Base-by-base conservation (phyloP, 176 grass and related monocot genomes). In the Oryza punctata region DNA sequence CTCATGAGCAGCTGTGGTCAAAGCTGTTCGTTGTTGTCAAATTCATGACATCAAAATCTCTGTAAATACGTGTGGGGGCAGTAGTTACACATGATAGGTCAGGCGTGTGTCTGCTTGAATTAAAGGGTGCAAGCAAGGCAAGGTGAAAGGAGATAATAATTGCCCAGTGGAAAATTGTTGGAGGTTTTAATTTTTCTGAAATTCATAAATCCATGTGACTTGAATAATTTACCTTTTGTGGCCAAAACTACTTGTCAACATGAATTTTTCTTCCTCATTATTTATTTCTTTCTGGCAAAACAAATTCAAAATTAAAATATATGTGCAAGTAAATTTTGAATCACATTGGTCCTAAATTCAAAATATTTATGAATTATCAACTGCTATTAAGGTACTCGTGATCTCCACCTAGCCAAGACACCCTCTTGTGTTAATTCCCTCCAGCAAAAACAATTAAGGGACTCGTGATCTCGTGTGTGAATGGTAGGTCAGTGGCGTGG, bases 61-160 rank as follows among this genome's bases (percentile, higher is more conserved):
- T 63, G 84, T 77, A 70, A 83, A 30, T 54, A 43, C 23, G 50
- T 65, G 76, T 74, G 81, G 79, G 75, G 70, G 19, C 60, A 43
- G 14, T 8, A 44, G 57, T 82, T 59, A 25, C 45, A 60, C 59
- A 77, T 82, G 73, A 78, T 86, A 63, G 79, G 73, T 76, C 73
- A 78, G 79, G 74, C 68, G 41, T 78, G 78, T 46, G 44, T 13
- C 63, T 67, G 37, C 67, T 86, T 86, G 84, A 90, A 90, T 86
- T 79, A 29, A 86, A 86, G 80, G 68, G 41, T 32, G 27, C 15
- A 19, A 14, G 10, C 73, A 76, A 76, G 29, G 29, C 10, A 60
- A 59, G 73, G 27, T 68, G 63, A 4, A 40, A 10, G 2, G 10
- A 68, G 5, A 4, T 3, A n/a, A 13, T 27, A n/a, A 13, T 27